Base-by-base conservation (phyloP, 208 protist genomes). In the Zelonia costaricensis region DNA sequence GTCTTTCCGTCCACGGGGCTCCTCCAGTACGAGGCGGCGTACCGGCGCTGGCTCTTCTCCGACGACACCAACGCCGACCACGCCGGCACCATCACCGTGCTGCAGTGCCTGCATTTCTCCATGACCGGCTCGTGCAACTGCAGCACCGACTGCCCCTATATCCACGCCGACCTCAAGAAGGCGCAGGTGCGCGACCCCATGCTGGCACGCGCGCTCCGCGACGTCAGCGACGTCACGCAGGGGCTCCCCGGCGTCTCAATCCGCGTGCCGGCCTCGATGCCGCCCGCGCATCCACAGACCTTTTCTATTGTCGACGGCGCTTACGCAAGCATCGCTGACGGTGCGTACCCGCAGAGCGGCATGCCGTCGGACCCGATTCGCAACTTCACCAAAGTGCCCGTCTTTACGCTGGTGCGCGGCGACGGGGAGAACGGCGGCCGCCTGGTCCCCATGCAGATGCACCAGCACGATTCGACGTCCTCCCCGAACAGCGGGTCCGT, bases 31-130 rank as follows among this genome's bases (percentile, higher is more conserved):
- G 74, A 82, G 28, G 71, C 70, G 2, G 64, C 67, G 13, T 86
- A 86, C 52, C 62, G 74, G 1, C 66, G 64, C 30, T 86, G 79
- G 75, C 68, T 86, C 9, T 86, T 86, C 55, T 71, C 74, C 3
- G 58, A 60, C 48, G 68, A 80, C 35, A 62, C 47, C 5, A 58
- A 47, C 42, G 12, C 49, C 15, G 46, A 66, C 46, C 39, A 66
- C 54, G 60, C 60, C 47, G 39, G 53, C 58, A 46, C 63, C 39
- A 63, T 73, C 57, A 71, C 55, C 9, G 64, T 77, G 23, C 42
- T 54, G 39, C 79, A 81, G 59, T 84, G 77, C 36, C 47, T 64
- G n/a, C 38, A 42, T 3, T 81, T 82, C 36, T 68, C 76, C 4
- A 67, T 70, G 52, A 67, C 59, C 1, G 74, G 72, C 15, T 73